Conservation (phyloP, 2,329 filamentous ascomycete species). For the Xylaria sp. region DNA sequence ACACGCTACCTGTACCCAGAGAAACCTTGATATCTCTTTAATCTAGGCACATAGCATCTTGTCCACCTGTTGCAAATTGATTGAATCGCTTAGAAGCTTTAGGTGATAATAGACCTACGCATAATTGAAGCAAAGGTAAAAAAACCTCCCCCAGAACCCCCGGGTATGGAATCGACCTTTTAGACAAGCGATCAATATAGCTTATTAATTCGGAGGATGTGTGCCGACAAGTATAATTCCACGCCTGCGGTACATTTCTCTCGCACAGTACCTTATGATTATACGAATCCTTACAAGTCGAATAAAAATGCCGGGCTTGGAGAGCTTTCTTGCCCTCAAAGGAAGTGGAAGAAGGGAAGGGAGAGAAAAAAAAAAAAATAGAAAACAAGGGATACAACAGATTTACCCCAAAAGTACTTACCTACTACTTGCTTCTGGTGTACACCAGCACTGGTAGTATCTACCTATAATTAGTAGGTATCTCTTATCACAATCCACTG, state of each 20-base stretch:
- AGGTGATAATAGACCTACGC: background rate
- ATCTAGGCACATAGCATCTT: background rate
- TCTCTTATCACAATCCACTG: too few relatives aligned
- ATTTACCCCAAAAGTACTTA: conserved; percentile 22
- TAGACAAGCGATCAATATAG: background rate
- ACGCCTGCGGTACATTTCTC: too few relatives aligned
- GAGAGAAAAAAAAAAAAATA: conserved; percentile 1
- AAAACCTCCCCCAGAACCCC: too few relatives aligned
- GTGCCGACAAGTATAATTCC: background rate
- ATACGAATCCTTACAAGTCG: background rate
- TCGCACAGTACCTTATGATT: too few relatives aligned
- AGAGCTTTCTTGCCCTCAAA: background rate
- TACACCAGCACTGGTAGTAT: too few relatives aligned
- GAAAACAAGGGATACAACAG: background rate
- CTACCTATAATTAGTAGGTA: background rate
- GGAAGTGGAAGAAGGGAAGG: too few relatives aligned
- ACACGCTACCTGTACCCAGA: background rate
- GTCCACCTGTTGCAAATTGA: background rate
- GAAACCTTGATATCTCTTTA: background rate
- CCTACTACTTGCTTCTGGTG: too few relatives aligned
- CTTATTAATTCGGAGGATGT: conserved; percentile 6
- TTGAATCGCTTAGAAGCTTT: background rate
- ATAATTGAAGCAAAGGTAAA: background rate
- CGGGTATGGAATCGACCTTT: background rate
- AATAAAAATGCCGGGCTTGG: conserved; percentile 29